Evolutionary conservation across 1,139 yeast genomes (phyloP), one percentile per base, ranked within the genome.

Genomic region (Candida sojae): DNA sequence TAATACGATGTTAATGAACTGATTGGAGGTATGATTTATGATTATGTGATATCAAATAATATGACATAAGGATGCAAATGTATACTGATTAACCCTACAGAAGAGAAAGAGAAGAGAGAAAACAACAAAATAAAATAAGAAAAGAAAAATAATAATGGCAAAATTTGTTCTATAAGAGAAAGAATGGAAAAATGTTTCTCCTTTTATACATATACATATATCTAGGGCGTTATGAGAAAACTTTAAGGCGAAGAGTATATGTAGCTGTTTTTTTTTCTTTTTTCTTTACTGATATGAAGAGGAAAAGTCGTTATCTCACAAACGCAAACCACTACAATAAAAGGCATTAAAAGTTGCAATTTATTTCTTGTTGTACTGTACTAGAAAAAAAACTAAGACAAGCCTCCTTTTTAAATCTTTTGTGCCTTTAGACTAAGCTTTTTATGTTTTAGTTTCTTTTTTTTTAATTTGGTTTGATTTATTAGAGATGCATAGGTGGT

Each of bases 21-120:
- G 57, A 51, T 50, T 53, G 56, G 41, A 54, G 51, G 33, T 54
- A 53, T 6, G 49, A 30, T 51, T 54, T 54, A n/a, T 41, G 31
- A 37, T 48, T 51, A 39, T 54, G 52, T 42, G 45, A 48, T 37
- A 53, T 47, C 48, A 54, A 53, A 38, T 53, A 52, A 47, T 49
- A 48, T 44, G 49, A 46, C 57, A 54, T 53, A 38, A 12, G 49
- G 17, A 39, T 21, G 39, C 11, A 13, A 39, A 25, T 36, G 40
- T 43, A 45, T 42, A 35, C 32, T 35, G 32, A 5, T 23, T 12
- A 13, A 25, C 40, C 34, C 35, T 35, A 41, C 33, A 34, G 38
- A 11, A 28, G 33, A 17, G 17, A 23, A 29, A 17, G 21, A 42
- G 37, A 43, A 41, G 44, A 29, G 28, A 26, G 21, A 43, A 23